Evolutionary conservation across 306 rosid species (phyloP).

Genomic region (Casuarina cunninghamiana): DNA sequence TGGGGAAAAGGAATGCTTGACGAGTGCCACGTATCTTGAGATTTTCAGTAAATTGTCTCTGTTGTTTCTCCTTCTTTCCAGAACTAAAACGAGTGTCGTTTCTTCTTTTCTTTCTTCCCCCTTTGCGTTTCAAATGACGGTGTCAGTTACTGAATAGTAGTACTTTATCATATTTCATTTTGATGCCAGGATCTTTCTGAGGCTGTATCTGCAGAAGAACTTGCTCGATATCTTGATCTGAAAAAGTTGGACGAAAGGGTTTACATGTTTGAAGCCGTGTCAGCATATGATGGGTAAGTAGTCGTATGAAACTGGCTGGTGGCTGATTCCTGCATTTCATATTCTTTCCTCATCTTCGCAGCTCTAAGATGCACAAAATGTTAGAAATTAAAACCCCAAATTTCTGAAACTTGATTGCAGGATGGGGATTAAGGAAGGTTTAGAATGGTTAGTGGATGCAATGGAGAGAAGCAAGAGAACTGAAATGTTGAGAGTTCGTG

Average conservation of each 20-base stretch:
- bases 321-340: constrained; percentile 4
- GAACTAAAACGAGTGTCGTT: not conserved
- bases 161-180: not conserved
- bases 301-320: constrained; percentile 20
- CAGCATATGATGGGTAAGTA: constrained; percentile 89
- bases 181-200: constrained; percentile 77
- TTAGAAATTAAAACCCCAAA: not conserved
- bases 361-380: not conserved
- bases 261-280: constrained; percentile 91
- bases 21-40: not conserved
- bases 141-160: not conserved
- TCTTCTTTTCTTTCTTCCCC: not conserved
- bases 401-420: constrained; percentile 48
- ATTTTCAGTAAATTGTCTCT: not conserved
- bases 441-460: constrained; percentile 93
- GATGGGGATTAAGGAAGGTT: constrained; percentile 82
- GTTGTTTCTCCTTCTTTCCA: not conserved
- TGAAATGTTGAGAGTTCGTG: constrained; percentile 79
- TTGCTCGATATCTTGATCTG: constrained; percentile 83
- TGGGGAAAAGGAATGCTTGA: not conserved
- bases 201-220: constrained; percentile 80
- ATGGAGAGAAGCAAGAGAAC: constrained; percentile 99
- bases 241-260: constrained; percentile 97
- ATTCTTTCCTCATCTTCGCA: constrained; percentile 12
- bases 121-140: constrained; percentile 16